These are phyloP conservation scores for Cymbidium sinense DNA, from an alignment of 106 monocot genomes.

Conservation along the genomic window DNA sequence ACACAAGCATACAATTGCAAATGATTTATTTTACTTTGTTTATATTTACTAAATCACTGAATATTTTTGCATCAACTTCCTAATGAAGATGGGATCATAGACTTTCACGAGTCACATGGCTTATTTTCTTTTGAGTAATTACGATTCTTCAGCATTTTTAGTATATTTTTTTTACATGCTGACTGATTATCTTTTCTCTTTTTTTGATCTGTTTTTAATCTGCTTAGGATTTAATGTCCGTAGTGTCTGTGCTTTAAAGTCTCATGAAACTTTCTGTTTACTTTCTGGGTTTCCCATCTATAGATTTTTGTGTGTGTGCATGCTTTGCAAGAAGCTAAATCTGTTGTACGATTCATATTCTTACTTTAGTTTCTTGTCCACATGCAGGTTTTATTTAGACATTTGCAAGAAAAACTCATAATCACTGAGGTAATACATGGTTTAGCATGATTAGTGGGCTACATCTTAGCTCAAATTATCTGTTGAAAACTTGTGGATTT, in stretches of 20 bases:
- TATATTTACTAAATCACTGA: too few relatives aligned
- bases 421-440: conserved; percentile 59
- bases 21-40: too few relatives aligned
- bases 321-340: conserved; percentile 1
- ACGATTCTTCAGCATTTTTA: too few relatives aligned
- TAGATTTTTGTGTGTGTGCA: neutral
- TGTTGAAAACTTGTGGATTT: neutral
- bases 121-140: too few relatives aligned
- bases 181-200: too few relatives aligned
- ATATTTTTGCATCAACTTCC: too few relatives aligned
- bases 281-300: neutral
- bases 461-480: conserved; percentile 4
- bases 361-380: neutral
- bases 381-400: conserved; percentile 79
- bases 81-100: neutral
- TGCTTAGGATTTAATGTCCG: too few relatives aligned
- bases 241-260: neutral
- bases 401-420: conserved; percentile 91
- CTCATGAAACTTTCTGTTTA: neutral
- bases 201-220: too few relatives aligned
- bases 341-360: neutral
- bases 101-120: neutral
- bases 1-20: too few relatives aligned
- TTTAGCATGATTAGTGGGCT: neutral
- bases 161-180: too few relatives aligned